A percentile compares a stretch with the other conserved stretches of the same genome.
Evolutionary conservation across 2,329 filamentous ascomycete species (phyloP).

Genomic region (Trichoderma sp.): DNA sequence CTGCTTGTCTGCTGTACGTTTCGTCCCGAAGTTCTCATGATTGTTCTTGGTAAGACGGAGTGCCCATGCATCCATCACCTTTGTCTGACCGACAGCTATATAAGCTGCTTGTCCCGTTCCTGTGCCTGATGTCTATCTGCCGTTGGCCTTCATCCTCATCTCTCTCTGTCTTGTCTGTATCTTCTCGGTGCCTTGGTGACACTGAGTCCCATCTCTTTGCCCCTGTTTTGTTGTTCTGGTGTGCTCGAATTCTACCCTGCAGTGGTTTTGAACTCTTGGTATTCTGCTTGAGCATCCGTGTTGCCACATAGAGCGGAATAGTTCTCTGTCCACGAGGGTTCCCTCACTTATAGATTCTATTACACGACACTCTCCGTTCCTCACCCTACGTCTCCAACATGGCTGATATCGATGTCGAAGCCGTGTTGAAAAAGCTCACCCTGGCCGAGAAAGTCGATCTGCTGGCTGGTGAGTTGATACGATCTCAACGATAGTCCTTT

Average conservation of each 20-base stretch:
- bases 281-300: not conserved
- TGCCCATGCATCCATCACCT: not conserved
- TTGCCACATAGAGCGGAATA: not conserved
- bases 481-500: not conserved
- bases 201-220: not conserved
- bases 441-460: constrained; percentile 57
- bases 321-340: not conserved
- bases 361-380: not conserved
- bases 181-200: not conserved
- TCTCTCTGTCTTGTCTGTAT: no score
- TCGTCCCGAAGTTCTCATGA: constrained; percentile 11
- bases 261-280: not conserved
- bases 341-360: not conserved
- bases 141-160: not conserved
- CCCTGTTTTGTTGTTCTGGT: not conserved
- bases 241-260: not conserved
- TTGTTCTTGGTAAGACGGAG: not conserved
- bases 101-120: constrained; percentile 7
- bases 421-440: constrained; percentile 56
- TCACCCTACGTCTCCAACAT: constrained; percentile 36
- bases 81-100: constrained; percentile 21
- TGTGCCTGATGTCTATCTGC: not conserved
- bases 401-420: constrained; percentile 58
- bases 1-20: constrained; percentile 8
- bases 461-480: constrained; percentile 47